These are phyloP conservation scores for Talaromyces sp. DNA, from an alignment of 2,329 filamentous ascomycete species.

Conservation along the genomic window DNA sequence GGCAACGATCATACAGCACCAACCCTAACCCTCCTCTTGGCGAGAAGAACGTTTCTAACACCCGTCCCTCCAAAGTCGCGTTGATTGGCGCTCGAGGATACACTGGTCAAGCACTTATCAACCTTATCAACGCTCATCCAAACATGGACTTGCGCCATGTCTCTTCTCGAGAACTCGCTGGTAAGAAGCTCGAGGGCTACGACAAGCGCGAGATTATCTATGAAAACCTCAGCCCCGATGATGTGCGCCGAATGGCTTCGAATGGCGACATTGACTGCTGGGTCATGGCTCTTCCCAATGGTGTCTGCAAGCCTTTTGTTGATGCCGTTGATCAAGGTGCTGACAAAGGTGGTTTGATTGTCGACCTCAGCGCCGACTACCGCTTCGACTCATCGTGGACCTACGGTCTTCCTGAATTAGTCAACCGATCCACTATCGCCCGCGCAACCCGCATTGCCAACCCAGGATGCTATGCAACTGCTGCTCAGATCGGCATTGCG, in stretches of 20 bases:
- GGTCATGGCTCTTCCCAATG: slow-evolving; percentile 96
- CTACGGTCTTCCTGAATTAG: slow-evolving; percentile 84
- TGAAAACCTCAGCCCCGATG: slow-evolving; percentile 82
- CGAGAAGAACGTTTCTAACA: slow-evolving; percentile 81
- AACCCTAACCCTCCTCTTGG: slow-evolving; percentile 90
- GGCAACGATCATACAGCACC: slow-evolving; percentile 42
- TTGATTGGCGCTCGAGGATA: slow-evolving; percentile 91
- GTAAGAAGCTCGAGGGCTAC: slow-evolving; percentile 84
- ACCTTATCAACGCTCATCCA: slow-evolving; percentile 80
- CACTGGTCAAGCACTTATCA: slow-evolving; percentile 86
- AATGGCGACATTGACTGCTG: slow-evolving; percentile 86
- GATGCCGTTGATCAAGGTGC: slow-evolving; percentile 76
- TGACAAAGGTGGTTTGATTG: slow-evolving; percentile 67
- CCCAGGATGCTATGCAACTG: slow-evolving; percentile 94
- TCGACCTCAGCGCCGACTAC: slow-evolving; percentile 96
- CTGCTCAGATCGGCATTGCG: slow-evolving; percentile 81
- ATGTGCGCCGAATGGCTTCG: slow-evolving; percentile 78
- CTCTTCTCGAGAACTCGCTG: slow-evolving; percentile 85
- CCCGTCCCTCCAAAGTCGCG: slow-evolving; percentile 71
- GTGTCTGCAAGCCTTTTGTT: slow-evolving; percentile 89
- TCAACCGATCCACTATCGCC: slow-evolving; percentile 70
- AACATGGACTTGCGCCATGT: slow-evolving; percentile 87
- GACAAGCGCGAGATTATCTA: slow-evolving; percentile 88
- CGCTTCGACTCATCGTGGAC: slow-evolving; percentile 82
- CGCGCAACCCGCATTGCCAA: slow-evolving; percentile 80